Percentiles rank a stretch among this genome's conserved stretches.
Evolutionary conservation across 2,329 filamentous ascomycete genomes (phyloP).

Genomic region (Fusarium mundagurra): DNA sequence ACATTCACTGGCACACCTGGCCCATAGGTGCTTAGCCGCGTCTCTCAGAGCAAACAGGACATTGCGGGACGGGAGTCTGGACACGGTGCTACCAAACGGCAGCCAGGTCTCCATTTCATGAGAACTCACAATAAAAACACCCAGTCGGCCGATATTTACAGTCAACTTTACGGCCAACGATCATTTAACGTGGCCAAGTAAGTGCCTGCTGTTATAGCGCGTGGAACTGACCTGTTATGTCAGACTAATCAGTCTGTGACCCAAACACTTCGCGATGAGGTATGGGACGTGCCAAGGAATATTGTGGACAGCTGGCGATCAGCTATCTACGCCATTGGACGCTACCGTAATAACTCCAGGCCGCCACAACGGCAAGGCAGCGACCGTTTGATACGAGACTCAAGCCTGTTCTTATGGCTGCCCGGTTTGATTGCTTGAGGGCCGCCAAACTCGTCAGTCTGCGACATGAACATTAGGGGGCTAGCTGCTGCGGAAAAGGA

Average conservation of each 20-base stretch:
- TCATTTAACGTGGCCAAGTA: too few relatives aligned
- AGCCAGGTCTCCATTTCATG: neutral
- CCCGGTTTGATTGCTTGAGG: neutral
- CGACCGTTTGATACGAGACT: neutral
- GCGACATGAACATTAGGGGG: neutral
- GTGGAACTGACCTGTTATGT: neutral
- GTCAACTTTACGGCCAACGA: too few relatives aligned
- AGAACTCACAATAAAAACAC: neutral
- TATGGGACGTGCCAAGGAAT: neutral
- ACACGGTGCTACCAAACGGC: neutral
- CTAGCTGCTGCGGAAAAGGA: neutral
- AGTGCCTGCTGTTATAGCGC: neutral
- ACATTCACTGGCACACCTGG: neutral
- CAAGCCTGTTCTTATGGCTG: neutral
- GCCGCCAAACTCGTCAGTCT: too few relatives aligned
- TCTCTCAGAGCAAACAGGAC: neutral
- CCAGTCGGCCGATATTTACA: neutral
- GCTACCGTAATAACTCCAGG: neutral
- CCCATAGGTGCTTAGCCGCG: neutral
- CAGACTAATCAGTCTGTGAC: neutral
- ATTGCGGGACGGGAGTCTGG: neutral
- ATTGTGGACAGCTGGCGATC: fast-evolving
- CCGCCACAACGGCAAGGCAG: neutral
- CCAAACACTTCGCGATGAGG: neutral
- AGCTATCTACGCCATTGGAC: neutral